Evolutionary conservation across 495 filamentous ascomycete genomes (phyloP).

Genomic region (Pseudotulostoma volvatum): DNA sequence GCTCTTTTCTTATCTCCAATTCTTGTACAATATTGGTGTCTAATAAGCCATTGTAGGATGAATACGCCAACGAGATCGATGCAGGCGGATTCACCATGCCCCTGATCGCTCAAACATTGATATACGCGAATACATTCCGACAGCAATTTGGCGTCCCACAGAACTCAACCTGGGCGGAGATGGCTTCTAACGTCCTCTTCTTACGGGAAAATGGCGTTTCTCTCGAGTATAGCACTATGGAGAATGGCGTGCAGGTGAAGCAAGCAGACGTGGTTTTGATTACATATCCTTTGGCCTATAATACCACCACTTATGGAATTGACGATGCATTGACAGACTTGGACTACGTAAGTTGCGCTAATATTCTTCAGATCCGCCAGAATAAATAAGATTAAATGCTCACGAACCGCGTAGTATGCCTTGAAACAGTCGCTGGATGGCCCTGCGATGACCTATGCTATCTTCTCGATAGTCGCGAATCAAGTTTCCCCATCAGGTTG

Average conservation of each 20-base stretch:
- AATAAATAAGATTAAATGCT: background rate
- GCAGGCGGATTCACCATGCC: constrained; percentile 63
- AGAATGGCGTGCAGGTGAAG: constrained; percentile 44
- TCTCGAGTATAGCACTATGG: constrained; percentile 54
- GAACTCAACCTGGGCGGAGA: constrained; percentile 35
- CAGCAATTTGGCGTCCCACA: constrained; percentile 34
- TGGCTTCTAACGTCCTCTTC: constrained; percentile 36
- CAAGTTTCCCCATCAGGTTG: constrained; percentile 43
- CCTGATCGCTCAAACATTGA: constrained; percentile 40
- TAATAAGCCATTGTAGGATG: too few relatives aligned
- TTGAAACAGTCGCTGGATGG: constrained; percentile 45
- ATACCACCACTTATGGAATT: constrained; percentile 35
- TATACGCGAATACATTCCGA: constrained; percentile 39
- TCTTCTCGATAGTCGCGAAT: constrained; percentile 44
- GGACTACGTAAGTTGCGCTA: constrained; percentile 32
- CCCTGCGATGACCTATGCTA: constrained; percentile 52
- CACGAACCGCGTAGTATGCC: constrained; percentile 33
- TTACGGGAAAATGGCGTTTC: constrained; percentile 45
- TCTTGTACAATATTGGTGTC: background rate
- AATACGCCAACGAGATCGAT: constrained; percentile 56
- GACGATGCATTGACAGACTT: constrained; percentile 36
- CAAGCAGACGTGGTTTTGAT: constrained; percentile 48
- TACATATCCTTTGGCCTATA: constrained; percentile 41
- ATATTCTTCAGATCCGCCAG: constrained; percentile 1
- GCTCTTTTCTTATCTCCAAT: constrained; percentile 1